These are phyloP conservation scores for Sanghuangporus weigelae DNA, from an alignment of 1,284 basidiomycete species.

Conservation along the genomic window DNA sequence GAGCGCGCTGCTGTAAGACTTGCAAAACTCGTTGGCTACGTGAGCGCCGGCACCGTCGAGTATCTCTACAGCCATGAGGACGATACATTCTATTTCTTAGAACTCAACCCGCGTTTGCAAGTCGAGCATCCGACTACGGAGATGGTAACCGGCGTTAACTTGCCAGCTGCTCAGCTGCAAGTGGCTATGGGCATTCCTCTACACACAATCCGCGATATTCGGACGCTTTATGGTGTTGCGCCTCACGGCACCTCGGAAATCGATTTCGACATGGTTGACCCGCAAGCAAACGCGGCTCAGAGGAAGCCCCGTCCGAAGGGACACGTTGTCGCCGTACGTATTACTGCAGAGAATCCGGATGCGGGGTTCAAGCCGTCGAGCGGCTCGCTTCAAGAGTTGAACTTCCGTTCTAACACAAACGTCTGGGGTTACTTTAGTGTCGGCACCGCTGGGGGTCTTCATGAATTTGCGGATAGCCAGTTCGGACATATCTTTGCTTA, in stretches of 20 bases:
- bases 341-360: conserved; percentile 99
- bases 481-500: conserved; percentile 99
- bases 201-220: conserved; percentile 94
- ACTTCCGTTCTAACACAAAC: conserved; percentile 98
- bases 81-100: conserved; percentile 95
- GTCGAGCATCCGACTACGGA: conserved; percentile 99
- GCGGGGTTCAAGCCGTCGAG: conserved; percentile 99
- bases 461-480: conserved; percentile 98
- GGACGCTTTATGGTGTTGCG: conserved; percentile 91
- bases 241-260: conserved; percentile 87
- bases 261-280: conserved; percentile 93
- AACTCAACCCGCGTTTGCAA: conserved; percentile 99
- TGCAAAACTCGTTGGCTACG: conserved; percentile 98
- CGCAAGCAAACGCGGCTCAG: conserved; percentile 83
- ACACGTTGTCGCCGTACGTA: conserved; percentile 98
- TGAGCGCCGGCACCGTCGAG: conserved; percentile 98
- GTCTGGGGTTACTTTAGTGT: conserved; percentile 99
- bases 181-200: conserved; percentile 98
- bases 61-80: conserved; percentile 96
- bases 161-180: conserved; percentile 96
- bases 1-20: conserved; percentile 97
- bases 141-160: conserved; percentile 98
- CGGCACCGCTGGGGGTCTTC: conserved; percentile 89
- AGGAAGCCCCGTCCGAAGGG: conserved; percentile 97
- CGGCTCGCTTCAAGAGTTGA: conserved; percentile 94